A percentile compares a stretch with the other conserved stretches of the same genome.
These are phyloP conservation scores for Lignosus rhinocerotis DNA, from an alignment of 1,284 basidiomycete genomes.

Conservation along the genomic window DNA sequence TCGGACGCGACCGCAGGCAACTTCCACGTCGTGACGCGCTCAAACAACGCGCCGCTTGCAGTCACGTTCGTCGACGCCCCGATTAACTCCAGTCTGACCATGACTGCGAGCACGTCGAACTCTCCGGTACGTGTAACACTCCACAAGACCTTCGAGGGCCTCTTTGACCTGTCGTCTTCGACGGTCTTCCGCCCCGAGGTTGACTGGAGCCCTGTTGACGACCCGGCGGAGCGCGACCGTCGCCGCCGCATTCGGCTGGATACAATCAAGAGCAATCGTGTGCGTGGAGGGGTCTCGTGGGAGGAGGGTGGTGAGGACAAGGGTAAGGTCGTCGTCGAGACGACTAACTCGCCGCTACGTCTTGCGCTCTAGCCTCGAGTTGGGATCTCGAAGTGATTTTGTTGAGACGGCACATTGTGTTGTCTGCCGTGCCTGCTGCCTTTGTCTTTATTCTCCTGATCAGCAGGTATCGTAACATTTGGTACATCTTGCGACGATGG, in stretches of 20 bases:
- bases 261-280: not conserved
- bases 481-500: too few species aligned
- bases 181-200: conserved; percentile 2
- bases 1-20: conserved; percentile 31
- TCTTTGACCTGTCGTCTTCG: conserved; percentile 34
- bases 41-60: conserved; percentile 30
- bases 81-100: conserved; percentile 36
- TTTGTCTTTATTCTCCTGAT: too few species aligned
- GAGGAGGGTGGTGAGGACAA: not conserved
- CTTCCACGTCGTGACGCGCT: conserved; percentile 32
- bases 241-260: not conserved
- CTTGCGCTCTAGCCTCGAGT: too few species aligned
- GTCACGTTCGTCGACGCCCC: conserved; percentile 38
- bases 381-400: too few species aligned
- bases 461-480: too few species aligned
- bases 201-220: not conserved
- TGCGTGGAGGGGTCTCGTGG: conserved; percentile 4
- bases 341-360: conserved; percentile 1
- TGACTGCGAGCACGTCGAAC: conserved; percentile 35
- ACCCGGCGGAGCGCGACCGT: conserved; percentile 1
- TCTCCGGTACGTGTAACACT: conserved; percentile 35
- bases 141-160: conserved; percentile 45
- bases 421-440: too few species aligned
- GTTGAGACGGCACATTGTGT: too few species aligned
- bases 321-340: conserved; percentile 1